Evolutionary conservation across 169 alveolate genomes (phyloP), one percentile per base, ranked within the genome.

Genomic region (Plasmodium vivax): DNA sequence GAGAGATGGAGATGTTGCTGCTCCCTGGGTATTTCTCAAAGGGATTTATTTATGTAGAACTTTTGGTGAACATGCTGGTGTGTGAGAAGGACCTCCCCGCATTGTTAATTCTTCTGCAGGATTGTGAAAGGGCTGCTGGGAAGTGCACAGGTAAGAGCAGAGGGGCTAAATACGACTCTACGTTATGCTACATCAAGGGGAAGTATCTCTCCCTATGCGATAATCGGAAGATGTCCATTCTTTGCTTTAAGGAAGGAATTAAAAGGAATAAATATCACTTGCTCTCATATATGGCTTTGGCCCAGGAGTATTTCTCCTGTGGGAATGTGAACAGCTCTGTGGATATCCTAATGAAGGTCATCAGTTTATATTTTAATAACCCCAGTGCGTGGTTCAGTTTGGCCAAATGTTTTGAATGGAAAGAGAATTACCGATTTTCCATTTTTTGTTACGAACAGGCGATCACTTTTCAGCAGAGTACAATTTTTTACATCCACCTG

Each of bases 361-460:
- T 85, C 51, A 51, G 41, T 45, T 47, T 85, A 75, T 85, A 85
- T 85, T 74, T 85, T 51, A 85, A 85, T 56, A 85, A 75, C 80
- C n/a, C 93, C 6, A 74, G 81, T 85, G 93, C 85, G 10, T 85
- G 93, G 93, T 85, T 74, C 62, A 73, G 93, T 41, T 77, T 85
- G 30, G 93, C 82, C 1, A 51, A 85, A 51, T 85, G 93, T 38
- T 68, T 85, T 38, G 85, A 85, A 54, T 74, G 68, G 77, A 75
- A 62, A 47, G 43, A 54, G 45, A 47, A 85, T 85, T 85, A 85
- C 30, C 27, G 45, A 3, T 85, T 75, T 74, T 85, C 87, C 43
- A 75, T 85, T 14, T 85, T 85, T 75, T 85, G 73, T 74, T 85
- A 85, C 54, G 71, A 85, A 85, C 58, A 85, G 16, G 93, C 93